These are phyloP conservation scores for Diaporthe vexans DNA, from an alignment of 2,329 filamentous ascomycete genomes.

Conservation along the genomic window DNA sequence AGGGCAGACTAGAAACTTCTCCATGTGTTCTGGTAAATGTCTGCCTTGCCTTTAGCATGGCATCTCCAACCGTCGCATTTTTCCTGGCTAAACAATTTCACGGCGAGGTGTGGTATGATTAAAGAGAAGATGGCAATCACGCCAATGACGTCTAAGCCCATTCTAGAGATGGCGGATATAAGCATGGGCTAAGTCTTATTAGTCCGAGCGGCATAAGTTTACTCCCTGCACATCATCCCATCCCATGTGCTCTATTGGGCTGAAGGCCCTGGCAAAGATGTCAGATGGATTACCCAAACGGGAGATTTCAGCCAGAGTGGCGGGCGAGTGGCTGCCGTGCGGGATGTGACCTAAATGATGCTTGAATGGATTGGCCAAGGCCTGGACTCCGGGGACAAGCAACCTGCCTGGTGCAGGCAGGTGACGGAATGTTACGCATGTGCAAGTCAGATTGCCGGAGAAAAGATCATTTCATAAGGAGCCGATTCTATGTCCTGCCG, in stretches of 20 bases:
- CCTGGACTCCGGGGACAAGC: not conserved
- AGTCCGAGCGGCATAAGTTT: conserved; percentile 15
- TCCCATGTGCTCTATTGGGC: not conserved
- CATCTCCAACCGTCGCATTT: not conserved
- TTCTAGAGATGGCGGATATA: not conserved
- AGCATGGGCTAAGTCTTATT: not conserved
- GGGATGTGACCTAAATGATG: not conserved
- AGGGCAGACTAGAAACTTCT: not conserved
- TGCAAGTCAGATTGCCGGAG: too few relatives aligned
- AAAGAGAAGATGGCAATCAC: too few relatives aligned
- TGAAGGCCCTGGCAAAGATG: not conserved
- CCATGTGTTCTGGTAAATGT: not conserved
- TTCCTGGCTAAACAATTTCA: not conserved
- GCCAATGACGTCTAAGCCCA: not conserved
- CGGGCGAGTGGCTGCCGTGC: not conserved
- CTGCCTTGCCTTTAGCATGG: not conserved
- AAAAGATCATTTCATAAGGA: not conserved
- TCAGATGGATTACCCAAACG: conserved; percentile 1
- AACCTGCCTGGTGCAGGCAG: not conserved
- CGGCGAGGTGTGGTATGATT: not conserved
- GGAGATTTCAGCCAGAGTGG: not conserved
- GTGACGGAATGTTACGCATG: not conserved
- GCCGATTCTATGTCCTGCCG: not conserved
- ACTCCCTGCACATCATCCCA: not conserved
- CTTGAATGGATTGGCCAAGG: not conserved